These are phyloP conservation scores for Lindgomyces ingoldianus DNA, from an alignment of 495 filamentous ascomycete species.

Conservation along the genomic window DNA sequence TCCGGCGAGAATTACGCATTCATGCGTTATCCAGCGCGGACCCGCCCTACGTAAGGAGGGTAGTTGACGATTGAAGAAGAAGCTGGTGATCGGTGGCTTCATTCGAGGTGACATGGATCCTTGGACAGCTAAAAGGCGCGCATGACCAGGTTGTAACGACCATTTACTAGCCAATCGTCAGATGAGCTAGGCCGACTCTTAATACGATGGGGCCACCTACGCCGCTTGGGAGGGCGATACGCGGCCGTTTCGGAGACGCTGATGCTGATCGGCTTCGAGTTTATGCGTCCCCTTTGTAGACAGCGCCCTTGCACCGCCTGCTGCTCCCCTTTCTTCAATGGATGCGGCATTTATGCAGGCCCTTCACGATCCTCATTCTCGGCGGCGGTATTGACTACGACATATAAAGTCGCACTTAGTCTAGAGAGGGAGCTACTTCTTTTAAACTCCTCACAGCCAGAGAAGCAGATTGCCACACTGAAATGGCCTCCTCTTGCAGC, in stretches of 20 bases:
- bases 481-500: conserved; percentile 19
- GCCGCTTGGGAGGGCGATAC: conserved; percentile 9
- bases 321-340: conserved; percentile 4
- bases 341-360: conserved; percentile 9
- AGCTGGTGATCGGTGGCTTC: conserved; percentile 14
- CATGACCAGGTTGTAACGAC: not conserved
- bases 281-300: conserved; percentile 6
- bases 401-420: conserved; percentile 10
- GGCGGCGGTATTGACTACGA: not conserved
- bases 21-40: conserved; percentile 6
- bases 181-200: conserved; percentile 13
- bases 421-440: conserved; percentile 8
- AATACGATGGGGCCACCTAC: conserved; percentile 13
- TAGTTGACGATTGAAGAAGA: conserved; percentile 15
- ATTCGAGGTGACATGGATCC: conserved; percentile 6
- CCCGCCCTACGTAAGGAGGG: conserved; percentile 7
- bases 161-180: conserved; percentile 4
- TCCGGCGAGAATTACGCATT: conserved; percentile 10
- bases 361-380: not conserved
- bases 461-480: conserved; percentile 3
- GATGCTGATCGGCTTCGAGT: conserved; percentile 8
- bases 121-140: conserved; percentile 9
- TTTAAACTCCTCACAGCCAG: conserved; percentile 2
- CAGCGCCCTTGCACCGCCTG: not conserved
- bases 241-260: conserved; percentile 5